phyloP scores from a whole-genome alignment of 805 yeast genomes.

The Maudiozyma saulgeensis region DNA sequence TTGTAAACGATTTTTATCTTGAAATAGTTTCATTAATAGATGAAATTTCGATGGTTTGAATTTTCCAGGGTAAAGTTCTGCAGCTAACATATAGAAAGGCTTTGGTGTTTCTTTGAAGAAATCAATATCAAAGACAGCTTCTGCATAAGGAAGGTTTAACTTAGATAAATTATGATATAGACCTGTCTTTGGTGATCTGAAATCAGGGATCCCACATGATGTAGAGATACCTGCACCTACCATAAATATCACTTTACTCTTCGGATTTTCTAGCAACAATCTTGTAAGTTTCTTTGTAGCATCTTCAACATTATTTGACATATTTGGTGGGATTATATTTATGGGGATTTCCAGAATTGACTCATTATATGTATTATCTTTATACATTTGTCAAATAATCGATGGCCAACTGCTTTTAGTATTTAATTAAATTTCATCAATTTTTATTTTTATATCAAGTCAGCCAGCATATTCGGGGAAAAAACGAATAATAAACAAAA shows the following conservation, averaged over 20 bases:
- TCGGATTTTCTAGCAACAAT: constrained; percentile 14
- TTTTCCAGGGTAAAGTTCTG: constrained; percentile 81
- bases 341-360: background rate
- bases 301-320: background rate
- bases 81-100: constrained; percentile 78
- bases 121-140: constrained; percentile 89
- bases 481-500: too few species aligned
- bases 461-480: too few species aligned
- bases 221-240: constrained; percentile 96
- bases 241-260: constrained; percentile 47
- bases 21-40: constrained; percentile 54
- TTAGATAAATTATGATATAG: constrained; percentile 70
- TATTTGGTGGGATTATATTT: background rate
- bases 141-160: constrained; percentile 79
- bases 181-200: constrained; percentile 84
- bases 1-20: constrained; percentile 50
- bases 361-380: background rate
- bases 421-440: too few species aligned
- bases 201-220: constrained; percentile 90
- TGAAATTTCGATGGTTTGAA: constrained; percentile 80
- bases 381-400: background rate
- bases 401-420: too few species aligned
- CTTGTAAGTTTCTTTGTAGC: constrained; percentile 5
- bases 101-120: constrained; percentile 66
- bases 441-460: too few species aligned